A percentile compares a stretch with the other conserved stretches of the same genome.
Conservation (phyloP, 2,329 filamentous ascomycete species). For the Aspergillus unguis region DNA sequence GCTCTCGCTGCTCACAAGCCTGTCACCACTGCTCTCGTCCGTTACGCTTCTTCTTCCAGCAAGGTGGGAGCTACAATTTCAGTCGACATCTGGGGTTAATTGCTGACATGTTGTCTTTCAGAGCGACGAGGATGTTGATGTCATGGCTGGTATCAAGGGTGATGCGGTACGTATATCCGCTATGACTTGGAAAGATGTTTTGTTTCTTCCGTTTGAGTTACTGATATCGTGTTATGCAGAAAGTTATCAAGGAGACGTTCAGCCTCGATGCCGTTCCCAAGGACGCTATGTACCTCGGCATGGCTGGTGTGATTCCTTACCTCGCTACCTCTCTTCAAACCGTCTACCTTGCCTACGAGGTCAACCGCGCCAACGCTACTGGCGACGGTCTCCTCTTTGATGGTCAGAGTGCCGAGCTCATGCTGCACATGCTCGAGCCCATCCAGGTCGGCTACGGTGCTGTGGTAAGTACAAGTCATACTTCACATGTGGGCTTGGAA, state of each 20-base stretch:
- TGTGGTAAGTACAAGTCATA: conserved; percentile 54
- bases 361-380: conserved; percentile 63
- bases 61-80: conserved; percentile 45
- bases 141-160: conserved; percentile 51
- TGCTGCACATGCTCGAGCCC: conserved; percentile 75
- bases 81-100: conserved; percentile 40
- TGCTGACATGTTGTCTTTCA: conserved; percentile 45
- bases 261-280: conserved; percentile 62
- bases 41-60: conserved; percentile 43
- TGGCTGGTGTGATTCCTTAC: conserved; percentile 81
- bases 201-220: too few relatives aligned
- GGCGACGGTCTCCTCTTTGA: conserved; percentile 65
- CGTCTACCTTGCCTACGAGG: conserved; percentile 75
- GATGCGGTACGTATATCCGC: conserved; percentile 54
- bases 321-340: conserved; percentile 79
- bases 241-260: conserved; percentile 67
- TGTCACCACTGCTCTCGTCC: conserved; percentile 48
- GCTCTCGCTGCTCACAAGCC: conserved; percentile 46
- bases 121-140: conserved; percentile 45
- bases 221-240: conserved; percentile 37
- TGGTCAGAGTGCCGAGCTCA: conserved; percentile 66
- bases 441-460: conserved; percentile 89
- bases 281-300: conserved; percentile 65
- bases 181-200: background rate
- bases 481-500: background rate